Evolutionary conservation across 495 filamentous ascomycete species (phyloP).

Genomic region (Polyplosphaeria fusca): DNA sequence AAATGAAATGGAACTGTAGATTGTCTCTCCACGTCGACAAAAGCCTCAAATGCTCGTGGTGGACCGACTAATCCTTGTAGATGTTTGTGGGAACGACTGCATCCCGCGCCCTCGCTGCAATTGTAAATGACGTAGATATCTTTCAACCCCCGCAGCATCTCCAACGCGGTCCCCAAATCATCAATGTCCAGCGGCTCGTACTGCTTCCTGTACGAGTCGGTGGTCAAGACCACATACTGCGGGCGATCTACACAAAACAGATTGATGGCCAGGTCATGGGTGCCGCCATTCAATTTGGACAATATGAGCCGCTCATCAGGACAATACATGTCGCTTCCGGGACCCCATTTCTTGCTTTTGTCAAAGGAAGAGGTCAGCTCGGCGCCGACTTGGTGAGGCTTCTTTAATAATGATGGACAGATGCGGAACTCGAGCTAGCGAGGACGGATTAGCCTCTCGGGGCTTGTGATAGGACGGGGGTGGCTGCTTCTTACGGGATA

Average conservation of each 20-base stretch:
- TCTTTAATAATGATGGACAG: slow-evolving; percentile 7
- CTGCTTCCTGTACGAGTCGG: slow-evolving; percentile 17
- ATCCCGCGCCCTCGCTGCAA: slow-evolving; percentile 11
- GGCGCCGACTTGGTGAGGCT: slow-evolving; percentile 11
- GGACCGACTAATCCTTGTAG: slow-evolving; percentile 16
- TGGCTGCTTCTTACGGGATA: slow-evolving; percentile 11
- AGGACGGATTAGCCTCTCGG: background rate
- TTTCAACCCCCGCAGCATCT: background rate
- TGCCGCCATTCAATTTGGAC: slow-evolving; percentile 3
- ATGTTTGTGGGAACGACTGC: slow-evolving; percentile 17
- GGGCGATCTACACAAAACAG: slow-evolving; percentile 14
- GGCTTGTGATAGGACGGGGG: background rate
- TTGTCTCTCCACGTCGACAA: background rate
- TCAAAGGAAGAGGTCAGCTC: slow-evolving; percentile 4
- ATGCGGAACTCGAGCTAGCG: slow-evolving; percentile 23
- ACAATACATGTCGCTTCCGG: slow-evolving; percentile 22
- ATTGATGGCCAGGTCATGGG: slow-evolving; percentile 15
- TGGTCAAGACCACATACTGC: slow-evolving; percentile 14
- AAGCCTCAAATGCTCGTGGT: background rate
- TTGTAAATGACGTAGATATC: slow-evolving; percentile 19
- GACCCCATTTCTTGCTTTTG: slow-evolving; percentile 8
- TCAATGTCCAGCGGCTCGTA: slow-evolving; percentile 12
- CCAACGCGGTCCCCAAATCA: slow-evolving; percentile 12
- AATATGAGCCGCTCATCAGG: slow-evolving; percentile 10
- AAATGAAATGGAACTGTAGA: slow-evolving; percentile 9